Evolutionary conservation across 2,329 filamentous ascomycete genomes (phyloP).

Genomic region (Fusarium illudens): DNA sequence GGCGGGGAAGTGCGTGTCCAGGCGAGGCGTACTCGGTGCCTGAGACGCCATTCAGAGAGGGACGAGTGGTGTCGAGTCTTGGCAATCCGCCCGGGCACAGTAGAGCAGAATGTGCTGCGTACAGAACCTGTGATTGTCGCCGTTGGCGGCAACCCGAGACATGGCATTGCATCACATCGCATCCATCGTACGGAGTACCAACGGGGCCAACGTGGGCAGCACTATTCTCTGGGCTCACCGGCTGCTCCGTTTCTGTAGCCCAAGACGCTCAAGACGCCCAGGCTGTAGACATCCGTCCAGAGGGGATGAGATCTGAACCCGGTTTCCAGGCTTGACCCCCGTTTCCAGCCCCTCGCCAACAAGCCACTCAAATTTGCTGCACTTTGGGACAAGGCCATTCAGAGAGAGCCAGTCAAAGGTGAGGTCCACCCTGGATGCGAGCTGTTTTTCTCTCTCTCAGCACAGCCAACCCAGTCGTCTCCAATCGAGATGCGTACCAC

Average conservation of each 20-base stretch:
- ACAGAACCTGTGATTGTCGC: conserved; percentile 1
- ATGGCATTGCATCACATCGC: conserved; percentile 31
- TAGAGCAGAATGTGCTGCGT: neutral
- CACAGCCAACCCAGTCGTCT: neutral
- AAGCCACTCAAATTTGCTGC: conserved; percentile 41
- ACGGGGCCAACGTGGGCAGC: conserved; percentile 5
- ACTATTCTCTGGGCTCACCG: conserved; percentile 11
- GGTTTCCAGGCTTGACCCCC: conserved; percentile 14
- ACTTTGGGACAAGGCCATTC: conserved; percentile 22
- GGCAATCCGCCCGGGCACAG: conserved; percentile 16
- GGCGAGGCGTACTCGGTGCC: neutral
- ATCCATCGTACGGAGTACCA: no score
- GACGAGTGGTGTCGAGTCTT: conserved; percentile 16
- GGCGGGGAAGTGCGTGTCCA: neutral
- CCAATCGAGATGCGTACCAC: conserved; percentile 8
- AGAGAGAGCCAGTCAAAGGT: neutral
- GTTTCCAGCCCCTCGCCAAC: conserved; percentile 39
- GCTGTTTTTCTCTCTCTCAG: neutral
- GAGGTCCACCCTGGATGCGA: neutral
- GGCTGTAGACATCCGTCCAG: conserved; percentile 11
- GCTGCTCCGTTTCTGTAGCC: conserved; percentile 22
- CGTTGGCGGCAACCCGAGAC: conserved; percentile 30
- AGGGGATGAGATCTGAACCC: conserved; percentile 21
- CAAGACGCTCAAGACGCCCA: neutral
- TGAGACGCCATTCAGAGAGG: conserved; percentile 11